Conservation (phyloP, 1,284 basidiomycete genomes). For the Austroboletus niveus region DNA sequence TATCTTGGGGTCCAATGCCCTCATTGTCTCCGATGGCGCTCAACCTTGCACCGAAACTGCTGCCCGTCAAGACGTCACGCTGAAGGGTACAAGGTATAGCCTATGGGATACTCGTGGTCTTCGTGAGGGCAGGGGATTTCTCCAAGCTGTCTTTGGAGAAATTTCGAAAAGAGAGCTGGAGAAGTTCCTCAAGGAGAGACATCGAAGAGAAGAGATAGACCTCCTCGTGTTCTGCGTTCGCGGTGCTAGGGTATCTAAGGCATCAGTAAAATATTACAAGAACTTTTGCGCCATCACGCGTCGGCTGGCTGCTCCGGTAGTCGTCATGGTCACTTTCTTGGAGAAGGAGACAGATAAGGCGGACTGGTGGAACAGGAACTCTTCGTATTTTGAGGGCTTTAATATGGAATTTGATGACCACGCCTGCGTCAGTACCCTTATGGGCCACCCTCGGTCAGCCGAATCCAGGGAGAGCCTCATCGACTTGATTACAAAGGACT, state of each 20-base stretch:
- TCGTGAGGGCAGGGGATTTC: constrained; percentile 10
- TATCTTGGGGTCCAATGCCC: constrained; percentile 9
- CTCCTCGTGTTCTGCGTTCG: constrained; percentile 31
- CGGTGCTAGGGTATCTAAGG: constrained; percentile 18
- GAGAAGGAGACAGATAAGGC: constrained; percentile 24
- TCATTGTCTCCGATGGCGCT: constrained; percentile 14
- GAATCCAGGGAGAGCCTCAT: constrained; percentile 19
- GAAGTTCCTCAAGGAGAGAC: constrained; percentile 24
- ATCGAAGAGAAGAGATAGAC: constrained; percentile 20
- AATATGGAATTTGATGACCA: constrained; percentile 26
- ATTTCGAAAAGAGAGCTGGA: constrained; percentile 17
- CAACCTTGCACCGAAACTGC: constrained; percentile 21
- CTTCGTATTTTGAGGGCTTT: not conserved
- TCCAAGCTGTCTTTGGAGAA: constrained; percentile 11
- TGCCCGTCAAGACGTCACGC: constrained; percentile 11
- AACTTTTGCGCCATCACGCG: constrained; percentile 24
- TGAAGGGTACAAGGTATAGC: constrained; percentile 10
- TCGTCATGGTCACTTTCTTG: constrained; percentile 22
- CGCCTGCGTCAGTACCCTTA: constrained; percentile 24
- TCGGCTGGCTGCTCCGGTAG: constrained; percentile 25
- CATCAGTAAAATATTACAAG: constrained; percentile 20
- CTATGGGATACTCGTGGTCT: constrained; percentile 34
- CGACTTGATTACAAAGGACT: constrained; percentile 9
- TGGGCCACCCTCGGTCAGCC: constrained; percentile 2
- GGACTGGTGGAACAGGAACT: constrained; percentile 29